phyloP scores from a whole-genome alignment of 352 stramenopile genomes.

The Globisporangium nunn region DNA sequence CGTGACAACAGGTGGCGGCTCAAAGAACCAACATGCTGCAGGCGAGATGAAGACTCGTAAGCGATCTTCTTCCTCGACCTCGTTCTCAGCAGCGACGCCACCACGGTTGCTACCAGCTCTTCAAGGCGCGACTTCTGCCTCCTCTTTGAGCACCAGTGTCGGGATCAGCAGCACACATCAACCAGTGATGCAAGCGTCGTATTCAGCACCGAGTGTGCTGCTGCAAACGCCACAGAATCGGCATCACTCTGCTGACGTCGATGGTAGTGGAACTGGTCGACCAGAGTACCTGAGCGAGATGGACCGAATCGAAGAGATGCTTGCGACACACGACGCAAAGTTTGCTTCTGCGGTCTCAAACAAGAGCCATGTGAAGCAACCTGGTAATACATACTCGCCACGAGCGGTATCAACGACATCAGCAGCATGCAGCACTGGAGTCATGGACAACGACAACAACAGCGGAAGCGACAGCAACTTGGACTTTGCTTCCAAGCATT shows the following conservation, averaged over 20 bases:
- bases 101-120: constrained; percentile 11
- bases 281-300: constrained; percentile 42
- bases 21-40: neutral
- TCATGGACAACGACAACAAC: neutral
- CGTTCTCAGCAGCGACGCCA: neutral
- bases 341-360: neutral
- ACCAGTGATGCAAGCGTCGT: constrained; percentile 1
- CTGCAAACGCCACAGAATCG: neutral
- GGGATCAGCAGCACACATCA: neutral
- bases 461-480: neutral
- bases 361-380: constrained; percentile 6
- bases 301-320: constrained; percentile 45
- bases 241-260: neutral
- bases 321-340: constrained; percentile 22
- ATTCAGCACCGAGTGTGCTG: constrained; percentile 6
- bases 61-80: neutral
- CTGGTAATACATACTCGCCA: neutral
- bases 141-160: neutral
- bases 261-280: neutral
- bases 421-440: neutral
- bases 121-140: neutral
- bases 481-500: neutral
- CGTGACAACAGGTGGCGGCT: constrained; percentile 7
- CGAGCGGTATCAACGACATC: neutral
- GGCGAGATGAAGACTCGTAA: constrained; percentile 10